These are phyloP conservation scores for Boletales sp. DNA, from an alignment of 768 basidiomycete genomes.

Conservation along the genomic window DNA sequence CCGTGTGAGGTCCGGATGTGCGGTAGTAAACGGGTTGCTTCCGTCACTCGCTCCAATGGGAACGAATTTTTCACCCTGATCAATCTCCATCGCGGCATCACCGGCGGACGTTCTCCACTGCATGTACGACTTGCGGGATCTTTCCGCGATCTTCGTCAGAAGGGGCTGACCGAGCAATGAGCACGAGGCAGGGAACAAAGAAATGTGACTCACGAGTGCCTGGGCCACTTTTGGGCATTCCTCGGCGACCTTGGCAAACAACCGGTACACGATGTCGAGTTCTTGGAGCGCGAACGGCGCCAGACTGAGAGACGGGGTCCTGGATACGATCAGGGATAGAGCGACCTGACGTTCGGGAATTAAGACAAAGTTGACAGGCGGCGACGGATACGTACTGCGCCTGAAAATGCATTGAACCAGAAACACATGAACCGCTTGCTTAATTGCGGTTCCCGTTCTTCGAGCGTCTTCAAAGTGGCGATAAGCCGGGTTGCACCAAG, in stretches of 20 bases:
- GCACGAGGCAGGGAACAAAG: neutral
- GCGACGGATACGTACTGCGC: conserved; percentile 47
- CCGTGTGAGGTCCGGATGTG: conserved; percentile 21
- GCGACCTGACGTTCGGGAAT: conserved; percentile 44
- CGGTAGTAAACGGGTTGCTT: conserved; percentile 17
- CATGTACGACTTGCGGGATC: conserved; percentile 44
- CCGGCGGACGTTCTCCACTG: conserved; percentile 33
- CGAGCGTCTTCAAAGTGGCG: conserved; percentile 51
- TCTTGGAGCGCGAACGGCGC: conserved; percentile 59
- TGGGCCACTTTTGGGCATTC: conserved; percentile 60
- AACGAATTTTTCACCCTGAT: conserved; percentile 8
- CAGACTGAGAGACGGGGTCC: conserved; percentile 55
- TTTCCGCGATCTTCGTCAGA: conserved; percentile 52
- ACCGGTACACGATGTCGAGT: conserved; percentile 52
- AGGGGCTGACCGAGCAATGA: conserved; percentile 40
- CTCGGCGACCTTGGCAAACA: conserved; percentile 55
- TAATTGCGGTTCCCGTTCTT: conserved; percentile 55
- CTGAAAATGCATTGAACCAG: conserved; percentile 75
- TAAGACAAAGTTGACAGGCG: neutral
- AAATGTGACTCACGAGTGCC: conserved; percentile 44
- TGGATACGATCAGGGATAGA: conserved; percentile 59
- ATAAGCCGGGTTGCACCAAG: conserved; percentile 56
- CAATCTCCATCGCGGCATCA: conserved; percentile 26
- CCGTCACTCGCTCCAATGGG: conserved; percentile 1
- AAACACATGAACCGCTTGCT: conserved; percentile 65